These are phyloP conservation scores for Myxozyma kluyveri DNA, from an alignment of 805 yeast genomes.

Conservation along the genomic window DNA sequence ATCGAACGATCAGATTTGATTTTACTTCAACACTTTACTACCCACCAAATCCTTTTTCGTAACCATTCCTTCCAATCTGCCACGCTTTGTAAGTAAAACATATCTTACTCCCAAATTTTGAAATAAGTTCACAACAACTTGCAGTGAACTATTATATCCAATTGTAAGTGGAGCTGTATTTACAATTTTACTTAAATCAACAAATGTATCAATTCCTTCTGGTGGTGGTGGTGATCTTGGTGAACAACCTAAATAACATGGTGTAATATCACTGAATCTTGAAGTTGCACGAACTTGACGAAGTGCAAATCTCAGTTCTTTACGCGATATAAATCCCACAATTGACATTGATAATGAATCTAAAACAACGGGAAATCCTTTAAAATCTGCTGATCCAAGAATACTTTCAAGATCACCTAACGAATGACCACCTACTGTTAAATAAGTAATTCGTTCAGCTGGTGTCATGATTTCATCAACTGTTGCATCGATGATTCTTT, in stretches of 20 bases:
- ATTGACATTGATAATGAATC: constrained; percentile 39
- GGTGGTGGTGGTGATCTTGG: constrained; percentile 3
- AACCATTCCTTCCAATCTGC: constrained; percentile 41
- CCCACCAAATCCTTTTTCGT: constrained; percentile 39
- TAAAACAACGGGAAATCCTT: constrained; percentile 49
- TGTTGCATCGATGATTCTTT: constrained; percentile 42
- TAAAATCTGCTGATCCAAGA: constrained; percentile 28
- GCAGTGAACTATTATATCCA: constrained; percentile 37
- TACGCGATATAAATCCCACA: constrained; percentile 46
- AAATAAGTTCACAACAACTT: constrained; percentile 42
- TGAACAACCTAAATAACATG: constrained; percentile 22
- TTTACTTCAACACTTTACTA: too few species aligned
- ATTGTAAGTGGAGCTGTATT: constrained; percentile 36
- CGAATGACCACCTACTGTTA: constrained; percentile 39
- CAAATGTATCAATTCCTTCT: constrained; percentile 7
- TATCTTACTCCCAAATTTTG: constrained; percentile 39
- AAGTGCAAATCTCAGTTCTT: constrained; percentile 41
- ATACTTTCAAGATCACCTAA: constrained; percentile 34
- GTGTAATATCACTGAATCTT: constrained; percentile 7
- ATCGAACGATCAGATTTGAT: too few species aligned
- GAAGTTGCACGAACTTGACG: constrained; percentile 20
- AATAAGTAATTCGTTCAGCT: constrained; percentile 34
- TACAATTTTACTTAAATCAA: constrained; percentile 31
- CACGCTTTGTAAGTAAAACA: constrained; percentile 37
- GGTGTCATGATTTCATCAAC: constrained; percentile 42